These are phyloP conservation scores for Ustilago sp. DNA, from an alignment of 1,284 basidiomycete species.

Conservation along the genomic window DNA sequence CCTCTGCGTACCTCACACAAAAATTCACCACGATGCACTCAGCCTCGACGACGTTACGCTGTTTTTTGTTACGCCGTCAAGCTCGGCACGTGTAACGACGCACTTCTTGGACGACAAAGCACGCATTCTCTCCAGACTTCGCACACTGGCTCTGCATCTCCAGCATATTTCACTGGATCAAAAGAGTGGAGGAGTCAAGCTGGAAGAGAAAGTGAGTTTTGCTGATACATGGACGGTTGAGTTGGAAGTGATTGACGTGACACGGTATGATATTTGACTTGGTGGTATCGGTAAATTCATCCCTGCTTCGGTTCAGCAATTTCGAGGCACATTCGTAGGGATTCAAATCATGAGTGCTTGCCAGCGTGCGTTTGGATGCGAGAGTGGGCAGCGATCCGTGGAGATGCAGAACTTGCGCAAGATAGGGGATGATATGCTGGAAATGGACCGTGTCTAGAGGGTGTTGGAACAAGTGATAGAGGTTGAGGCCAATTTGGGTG, in stretches of 20 bases:
- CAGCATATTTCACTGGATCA: background rate
- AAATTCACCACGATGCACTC: background rate
- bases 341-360: background rate
- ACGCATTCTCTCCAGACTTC: conserved; percentile 45
- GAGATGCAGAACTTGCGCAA: background rate
- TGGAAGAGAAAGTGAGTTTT: background rate
- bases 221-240: conserved; percentile 7
- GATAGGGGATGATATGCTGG: background rate
- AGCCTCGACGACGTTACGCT: conserved; percentile 34
- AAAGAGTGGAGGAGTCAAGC: background rate
- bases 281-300: background rate
- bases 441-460: too few relatives aligned
- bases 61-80: conserved; percentile 58
- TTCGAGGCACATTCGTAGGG: background rate
- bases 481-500: too few relatives aligned
- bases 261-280: conserved; percentile 1
- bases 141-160: conserved; percentile 20
- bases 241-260: conserved; percentile 21
- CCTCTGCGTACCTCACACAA: conserved; percentile 29
- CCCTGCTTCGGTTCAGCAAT: background rate
- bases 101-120: conserved; percentile 61
- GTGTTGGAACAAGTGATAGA: too few relatives aligned
- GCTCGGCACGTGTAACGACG: conserved; percentile 63
- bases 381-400: background rate
- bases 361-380: background rate